Percentiles rank a stretch among this genome's conserved stretches.
phyloP scores from a whole-genome alignment of 768 basidiomycete genomes.

The Rubroboletus satanas region DNA sequence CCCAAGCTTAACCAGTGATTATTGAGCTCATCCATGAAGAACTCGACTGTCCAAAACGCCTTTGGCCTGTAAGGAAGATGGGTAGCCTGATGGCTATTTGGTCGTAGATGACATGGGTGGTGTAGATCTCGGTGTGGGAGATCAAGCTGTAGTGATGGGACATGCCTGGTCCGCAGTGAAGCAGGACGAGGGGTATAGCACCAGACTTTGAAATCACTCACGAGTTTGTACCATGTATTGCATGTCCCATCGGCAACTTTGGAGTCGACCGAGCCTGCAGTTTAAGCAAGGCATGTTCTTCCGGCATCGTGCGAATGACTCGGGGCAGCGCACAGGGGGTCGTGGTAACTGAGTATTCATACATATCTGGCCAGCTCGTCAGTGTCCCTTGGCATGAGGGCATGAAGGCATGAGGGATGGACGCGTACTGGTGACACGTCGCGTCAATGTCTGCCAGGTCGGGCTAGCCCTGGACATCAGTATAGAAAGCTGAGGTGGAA shows the following conservation, averaged over 20 bases:
- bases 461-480: background rate
- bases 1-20: constrained; percentile 40
- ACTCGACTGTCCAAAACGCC: constrained; percentile 42
- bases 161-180: constrained; percentile 43
- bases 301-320: background rate
- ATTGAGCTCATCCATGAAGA: constrained; percentile 51
- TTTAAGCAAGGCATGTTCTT: background rate
- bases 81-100: constrained; percentile 44
- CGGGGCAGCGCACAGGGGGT: background rate
- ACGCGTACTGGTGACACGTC: background rate
- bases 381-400: background rate
- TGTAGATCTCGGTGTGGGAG: constrained; percentile 32
- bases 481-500: no score
- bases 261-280: constrained; percentile 15
- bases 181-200: constrained; percentile 27
- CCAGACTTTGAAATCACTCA: constrained; percentile 34
- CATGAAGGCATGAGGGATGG: background rate
- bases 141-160: constrained; percentile 34
- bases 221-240: constrained; percentile 41
- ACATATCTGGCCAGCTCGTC: background rate
- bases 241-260: constrained; percentile 20
- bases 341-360: background rate
- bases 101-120: constrained; percentile 33
- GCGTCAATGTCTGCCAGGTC: background rate
- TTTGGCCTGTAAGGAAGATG: constrained; percentile 36